These are phyloP conservation scores for Isatis tinctoria DNA, from an alignment of 345 rosid genomes.

Conservation along the genomic window DNA sequence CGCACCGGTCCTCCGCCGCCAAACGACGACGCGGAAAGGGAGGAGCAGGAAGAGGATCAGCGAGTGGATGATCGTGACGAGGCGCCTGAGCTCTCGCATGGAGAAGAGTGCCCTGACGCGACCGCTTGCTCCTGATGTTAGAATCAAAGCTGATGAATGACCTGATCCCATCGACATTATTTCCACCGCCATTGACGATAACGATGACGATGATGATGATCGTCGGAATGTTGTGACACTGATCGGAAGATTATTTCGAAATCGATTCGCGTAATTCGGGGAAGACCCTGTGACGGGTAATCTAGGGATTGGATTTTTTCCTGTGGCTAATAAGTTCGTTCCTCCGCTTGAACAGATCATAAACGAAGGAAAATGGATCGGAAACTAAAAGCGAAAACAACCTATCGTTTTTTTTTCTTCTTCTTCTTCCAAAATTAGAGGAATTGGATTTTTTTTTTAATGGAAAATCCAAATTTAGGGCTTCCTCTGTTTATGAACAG, in stretches of 20 bases:
- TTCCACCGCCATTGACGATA: slow-evolving; percentile 40
- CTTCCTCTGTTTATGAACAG: slow-evolving; percentile 8
- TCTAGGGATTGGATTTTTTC: not conserved
- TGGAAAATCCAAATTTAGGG: slow-evolving; percentile 23
- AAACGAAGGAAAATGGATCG: slow-evolving; percentile 15
- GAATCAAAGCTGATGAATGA: slow-evolving; percentile 42
- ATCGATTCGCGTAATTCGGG: not conserved
- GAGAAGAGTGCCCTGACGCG: slow-evolving; percentile 65
- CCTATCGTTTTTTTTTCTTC: not conserved
- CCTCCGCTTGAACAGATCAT: slow-evolving; percentile 34
- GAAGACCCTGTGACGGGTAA: not conserved
- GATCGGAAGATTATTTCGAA: not conserved
- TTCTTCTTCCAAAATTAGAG: slow-evolving; percentile 19
- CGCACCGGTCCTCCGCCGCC: slow-evolving; percentile 27
- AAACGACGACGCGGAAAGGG: slow-evolving; percentile 45
- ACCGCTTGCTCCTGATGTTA: slow-evolving; percentile 89
- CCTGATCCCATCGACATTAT: slow-evolving; percentile 27
- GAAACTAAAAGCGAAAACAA: not conserved
- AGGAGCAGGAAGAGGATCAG: slow-evolving; percentile 46
- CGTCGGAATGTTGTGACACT: not conserved
- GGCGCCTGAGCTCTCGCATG: slow-evolving; percentile 41
- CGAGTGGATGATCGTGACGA: slow-evolving; percentile 41
- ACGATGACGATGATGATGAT: slow-evolving; percentile 14
- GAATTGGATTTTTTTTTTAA: not conserved
- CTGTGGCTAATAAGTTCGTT: slow-evolving; percentile 19